Conservation (phyloP, 2,329 filamentous ascomycete species). For the Coniochaeta pulveracea region DNA sequence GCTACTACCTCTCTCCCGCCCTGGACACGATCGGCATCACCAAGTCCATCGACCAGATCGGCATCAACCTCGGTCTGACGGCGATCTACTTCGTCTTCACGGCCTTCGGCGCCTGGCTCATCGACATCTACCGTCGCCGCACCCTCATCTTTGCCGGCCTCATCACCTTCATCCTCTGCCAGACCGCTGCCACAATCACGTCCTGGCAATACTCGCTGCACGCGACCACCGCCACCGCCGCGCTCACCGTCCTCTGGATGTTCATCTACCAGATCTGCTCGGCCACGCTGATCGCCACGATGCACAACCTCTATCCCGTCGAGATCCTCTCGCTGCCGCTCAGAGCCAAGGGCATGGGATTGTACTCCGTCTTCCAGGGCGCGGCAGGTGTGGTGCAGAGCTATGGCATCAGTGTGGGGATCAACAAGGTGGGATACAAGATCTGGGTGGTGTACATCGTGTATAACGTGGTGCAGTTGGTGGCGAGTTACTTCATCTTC, state of each 20-base stretch:
- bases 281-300: constrained; percentile 30
- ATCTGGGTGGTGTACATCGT: constrained; percentile 38
- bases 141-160: constrained; percentile 32
- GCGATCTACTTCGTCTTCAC: constrained; percentile 34
- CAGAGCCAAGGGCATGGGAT: constrained; percentile 31
- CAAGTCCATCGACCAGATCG: constrained; percentile 23
- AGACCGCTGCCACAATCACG: constrained; percentile 32
- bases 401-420: constrained; percentile 34
- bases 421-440: constrained; percentile 34
- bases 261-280: constrained; percentile 35
- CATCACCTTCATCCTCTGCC: constrained; percentile 28
- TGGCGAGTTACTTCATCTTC: constrained; percentile 36
- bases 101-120: constrained; percentile 26
- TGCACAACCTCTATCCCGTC: constrained; percentile 34
- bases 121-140: constrained; percentile 28
- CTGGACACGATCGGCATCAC: constrained; percentile 29
- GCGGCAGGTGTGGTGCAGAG: constrained; percentile 28
- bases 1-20: constrained; percentile 26
- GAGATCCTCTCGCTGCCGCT: constrained; percentile 30
- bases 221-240: constrained; percentile 20
- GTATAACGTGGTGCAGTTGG: constrained; percentile 35
- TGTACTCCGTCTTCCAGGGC: constrained; percentile 31
- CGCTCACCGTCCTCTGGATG: constrained; percentile 32
- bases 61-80: constrained; percentile 29
- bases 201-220: constrained; percentile 29